phyloP scores from a whole-genome alignment of 192 early-diverging fungal genomes.

The Coemansia sp. region DNA sequence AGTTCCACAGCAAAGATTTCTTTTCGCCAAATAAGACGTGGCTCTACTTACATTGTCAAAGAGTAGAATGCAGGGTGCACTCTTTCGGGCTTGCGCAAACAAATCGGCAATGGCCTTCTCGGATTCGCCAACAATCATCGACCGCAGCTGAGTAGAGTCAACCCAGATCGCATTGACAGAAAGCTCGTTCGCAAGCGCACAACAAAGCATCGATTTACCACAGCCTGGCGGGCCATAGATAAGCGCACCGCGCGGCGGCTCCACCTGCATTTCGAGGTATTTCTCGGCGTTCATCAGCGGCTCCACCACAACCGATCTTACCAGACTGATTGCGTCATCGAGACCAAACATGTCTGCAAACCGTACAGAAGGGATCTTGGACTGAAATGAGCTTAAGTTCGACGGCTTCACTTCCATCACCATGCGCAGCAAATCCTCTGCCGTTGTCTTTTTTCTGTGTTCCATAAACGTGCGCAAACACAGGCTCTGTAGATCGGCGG shows the following conservation, averaged over 20 bases:
- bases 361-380: constrained; percentile 60
- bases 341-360: constrained; percentile 81
- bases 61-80: constrained; percentile 85
- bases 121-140: constrained; percentile 92
- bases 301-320: constrained; percentile 56
- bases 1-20: no score
- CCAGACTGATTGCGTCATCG: constrained; percentile 61
- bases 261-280: constrained; percentile 62
- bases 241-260: constrained; percentile 76
- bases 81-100: constrained; percentile 80
- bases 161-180: constrained; percentile 84
- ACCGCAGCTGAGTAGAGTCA: constrained; percentile 82
- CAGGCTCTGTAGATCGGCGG: constrained; percentile 74
- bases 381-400: constrained; percentile 31
- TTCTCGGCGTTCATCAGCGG: constrained; percentile 47
- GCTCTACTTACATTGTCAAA: constrained; percentile 74
- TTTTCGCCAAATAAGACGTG: no score
- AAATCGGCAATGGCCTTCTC: constrained; percentile 81
- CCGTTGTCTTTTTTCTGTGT: constrained; percentile 17
- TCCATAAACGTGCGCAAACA: constrained; percentile 59
- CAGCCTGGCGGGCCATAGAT: constrained; percentile 87
- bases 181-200: constrained; percentile 73
- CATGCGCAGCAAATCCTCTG: constrained; percentile 25
- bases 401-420: constrained; percentile 19
- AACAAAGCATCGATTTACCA: constrained; percentile 88